Percentiles rank a stretch among this genome's conserved stretches.
These are phyloP conservation scores for Colletotrichum viniferum DNA, from an alignment of 2,329 filamentous ascomycete genomes.

Conservation along the genomic window DNA sequence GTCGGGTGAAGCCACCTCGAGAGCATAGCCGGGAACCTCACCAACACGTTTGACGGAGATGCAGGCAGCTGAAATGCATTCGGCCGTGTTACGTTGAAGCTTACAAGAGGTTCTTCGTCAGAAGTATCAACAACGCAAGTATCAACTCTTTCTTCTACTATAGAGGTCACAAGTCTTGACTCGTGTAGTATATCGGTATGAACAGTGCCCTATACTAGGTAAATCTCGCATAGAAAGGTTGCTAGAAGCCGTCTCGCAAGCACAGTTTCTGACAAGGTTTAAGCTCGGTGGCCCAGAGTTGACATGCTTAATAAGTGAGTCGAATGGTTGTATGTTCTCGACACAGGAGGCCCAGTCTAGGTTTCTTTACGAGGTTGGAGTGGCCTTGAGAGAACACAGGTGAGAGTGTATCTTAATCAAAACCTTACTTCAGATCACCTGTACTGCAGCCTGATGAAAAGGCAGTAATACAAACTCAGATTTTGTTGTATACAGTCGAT, in stretches of 20 bases:
- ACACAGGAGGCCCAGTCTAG: background rate
- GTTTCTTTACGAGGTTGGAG: background rate
- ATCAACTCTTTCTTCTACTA: background rate
- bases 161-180: background rate
- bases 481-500: background rate
- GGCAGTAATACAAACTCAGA: background rate
- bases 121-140: background rate
- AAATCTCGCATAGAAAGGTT: background rate
- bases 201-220: background rate
- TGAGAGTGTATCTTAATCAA: background rate
- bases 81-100: background rate
- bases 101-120: background rate
- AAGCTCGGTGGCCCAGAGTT: background rate
- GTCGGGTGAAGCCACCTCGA: background rate
- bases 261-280: background rate
- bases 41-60: background rate
- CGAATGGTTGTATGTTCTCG: background rate
- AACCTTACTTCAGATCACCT: background rate
- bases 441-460: background rate
- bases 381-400: background rate
- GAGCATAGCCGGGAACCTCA: background rate
- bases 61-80: background rate
- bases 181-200: background rate
- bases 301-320: background rate
- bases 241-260: background rate